Evolutionary conservation across 2,329 filamentous ascomycete genomes (phyloP).

Genomic region (Trichoderma asperellum): DNA sequence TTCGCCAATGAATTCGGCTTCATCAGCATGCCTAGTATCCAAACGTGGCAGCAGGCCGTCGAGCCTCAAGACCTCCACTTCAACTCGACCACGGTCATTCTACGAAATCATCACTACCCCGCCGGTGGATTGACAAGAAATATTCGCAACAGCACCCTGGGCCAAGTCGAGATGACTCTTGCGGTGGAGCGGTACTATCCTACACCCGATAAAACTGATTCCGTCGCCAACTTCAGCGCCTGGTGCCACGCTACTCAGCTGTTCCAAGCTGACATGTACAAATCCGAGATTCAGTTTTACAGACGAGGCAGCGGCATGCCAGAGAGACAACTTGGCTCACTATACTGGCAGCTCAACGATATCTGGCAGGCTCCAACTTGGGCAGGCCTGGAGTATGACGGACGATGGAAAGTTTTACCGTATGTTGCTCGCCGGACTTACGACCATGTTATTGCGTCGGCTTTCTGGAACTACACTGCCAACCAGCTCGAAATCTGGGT

Average conservation of each 20-base stretch:
- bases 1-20: constrained; percentile 69
- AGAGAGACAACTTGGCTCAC: constrained; percentile 60
- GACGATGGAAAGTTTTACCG: constrained; percentile 65
- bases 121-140: constrained; percentile 30
- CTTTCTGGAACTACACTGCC: constrained; percentile 24
- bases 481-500: constrained; percentile 29
- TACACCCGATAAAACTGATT: constrained; percentile 54
- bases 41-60: constrained; percentile 60
- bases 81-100: constrained; percentile 58
- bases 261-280: constrained; percentile 67
- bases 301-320: constrained; percentile 60
- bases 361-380: constrained; percentile 67
- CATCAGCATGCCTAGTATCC: constrained; percentile 64
- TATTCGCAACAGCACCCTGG: constrained; percentile 35
- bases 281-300: constrained; percentile 64
- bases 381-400: constrained; percentile 66
- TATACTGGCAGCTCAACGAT: constrained; percentile 70
- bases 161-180: constrained; percentile 62
- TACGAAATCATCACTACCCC: constrained; percentile 62
- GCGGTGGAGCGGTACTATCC: constrained; percentile 62
- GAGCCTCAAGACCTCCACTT: constrained; percentile 56
- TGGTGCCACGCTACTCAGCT: constrained; percentile 67
- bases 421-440: constrained; percentile 62
- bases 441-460: constrained; percentile 59
- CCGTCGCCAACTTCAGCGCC: constrained; percentile 61